Conservation (phyloP, 1,284 basidiomycete species). For the Amanita bisporigera region DNA sequence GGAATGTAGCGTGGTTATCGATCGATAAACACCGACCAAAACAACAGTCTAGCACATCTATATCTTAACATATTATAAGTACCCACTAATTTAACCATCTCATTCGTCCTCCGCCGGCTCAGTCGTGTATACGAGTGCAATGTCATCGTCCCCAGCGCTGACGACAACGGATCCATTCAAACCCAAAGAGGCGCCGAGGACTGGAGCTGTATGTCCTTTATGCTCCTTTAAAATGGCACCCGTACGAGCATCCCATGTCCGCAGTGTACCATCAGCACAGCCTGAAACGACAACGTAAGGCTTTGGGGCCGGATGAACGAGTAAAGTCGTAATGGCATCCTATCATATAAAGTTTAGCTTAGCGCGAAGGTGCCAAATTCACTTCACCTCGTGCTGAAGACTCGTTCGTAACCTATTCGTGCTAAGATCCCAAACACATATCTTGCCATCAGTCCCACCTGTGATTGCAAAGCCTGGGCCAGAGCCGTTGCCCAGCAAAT, state of each 20-base stretch:
- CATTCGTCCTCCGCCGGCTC: conserved; percentile 50
- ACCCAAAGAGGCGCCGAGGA: conserved; percentile 81
- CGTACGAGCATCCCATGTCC: conserved; percentile 93
- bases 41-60: neutral
- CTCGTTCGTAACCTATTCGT: conserved; percentile 84
- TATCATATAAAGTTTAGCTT: conserved; percentile 41
- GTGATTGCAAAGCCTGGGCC: conserved; percentile 80
- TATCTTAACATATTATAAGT: no score
- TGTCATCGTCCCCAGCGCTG: conserved; percentile 87
- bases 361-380: conserved; percentile 12
- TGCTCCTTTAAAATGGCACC: conserved; percentile 82
- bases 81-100: neutral
- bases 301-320: conserved; percentile 74
- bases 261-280: conserved; percentile 85
- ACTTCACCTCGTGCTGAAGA: conserved; percentile 73
- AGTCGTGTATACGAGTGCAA: conserved; percentile 79
- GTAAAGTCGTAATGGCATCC: conserved; percentile 88
- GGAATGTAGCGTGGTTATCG: no score
- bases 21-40: no score
- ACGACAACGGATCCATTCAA: conserved; percentile 70
- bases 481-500: conserved; percentile 63
- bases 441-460: conserved; percentile 93
- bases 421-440: conserved; percentile 92
- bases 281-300: conserved; percentile 80
- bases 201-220: conserved; percentile 83